Percentiles rank a stretch among this genome's conserved stretches.
Evolutionary conservation across 2,329 filamentous ascomycete species (phyloP).

Genomic region (Teratosphaeria gauchensis): DNA sequence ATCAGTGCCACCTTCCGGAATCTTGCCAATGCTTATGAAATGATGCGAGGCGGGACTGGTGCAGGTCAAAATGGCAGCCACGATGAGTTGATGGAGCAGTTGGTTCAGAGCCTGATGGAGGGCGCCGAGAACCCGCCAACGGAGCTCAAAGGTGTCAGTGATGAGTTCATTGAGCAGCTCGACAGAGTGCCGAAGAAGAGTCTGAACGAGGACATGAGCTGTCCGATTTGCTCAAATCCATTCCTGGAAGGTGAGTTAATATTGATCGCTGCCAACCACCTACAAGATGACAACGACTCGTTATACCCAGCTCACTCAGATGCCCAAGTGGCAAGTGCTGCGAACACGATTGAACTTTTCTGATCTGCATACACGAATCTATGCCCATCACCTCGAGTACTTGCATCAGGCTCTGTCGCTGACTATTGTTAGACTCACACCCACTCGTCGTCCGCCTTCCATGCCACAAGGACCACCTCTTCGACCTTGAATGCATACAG

Average conservation of each 20-base stretch:
- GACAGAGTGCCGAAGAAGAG: conserved; percentile 49
- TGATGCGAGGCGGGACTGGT: conserved; percentile 39
- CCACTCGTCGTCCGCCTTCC: conserved; percentile 55
- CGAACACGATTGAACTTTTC: background rate
- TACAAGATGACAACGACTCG: background rate
- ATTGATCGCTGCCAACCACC: background rate
- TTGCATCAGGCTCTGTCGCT: background rate
- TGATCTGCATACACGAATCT: background rate
- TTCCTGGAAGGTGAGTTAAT: conserved; percentile 46
- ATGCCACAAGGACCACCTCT: conserved; percentile 52
- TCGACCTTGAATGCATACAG: conserved; percentile 55
- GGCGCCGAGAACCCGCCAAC: conserved; percentile 50
- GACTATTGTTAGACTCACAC: conserved; percentile 39
- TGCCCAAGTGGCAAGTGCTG: background rate
- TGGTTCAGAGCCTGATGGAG: conserved; percentile 47
- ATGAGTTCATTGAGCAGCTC: conserved; percentile 51
- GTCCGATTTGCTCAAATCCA: conserved; percentile 51
- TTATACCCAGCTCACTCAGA: background rate
- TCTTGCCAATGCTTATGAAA: conserved; percentile 51
- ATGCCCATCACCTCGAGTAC: background rate
- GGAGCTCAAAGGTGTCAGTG: conserved; percentile 51
- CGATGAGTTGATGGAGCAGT: conserved; percentile 39
- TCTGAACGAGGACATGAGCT: conserved; percentile 44
- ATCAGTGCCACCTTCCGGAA: conserved; percentile 50
- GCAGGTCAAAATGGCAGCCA: conserved; percentile 13